Evolutionary conservation across 2,329 filamentous ascomycete species (phyloP).

Genomic region (Monosporascus cannonballus): DNA sequence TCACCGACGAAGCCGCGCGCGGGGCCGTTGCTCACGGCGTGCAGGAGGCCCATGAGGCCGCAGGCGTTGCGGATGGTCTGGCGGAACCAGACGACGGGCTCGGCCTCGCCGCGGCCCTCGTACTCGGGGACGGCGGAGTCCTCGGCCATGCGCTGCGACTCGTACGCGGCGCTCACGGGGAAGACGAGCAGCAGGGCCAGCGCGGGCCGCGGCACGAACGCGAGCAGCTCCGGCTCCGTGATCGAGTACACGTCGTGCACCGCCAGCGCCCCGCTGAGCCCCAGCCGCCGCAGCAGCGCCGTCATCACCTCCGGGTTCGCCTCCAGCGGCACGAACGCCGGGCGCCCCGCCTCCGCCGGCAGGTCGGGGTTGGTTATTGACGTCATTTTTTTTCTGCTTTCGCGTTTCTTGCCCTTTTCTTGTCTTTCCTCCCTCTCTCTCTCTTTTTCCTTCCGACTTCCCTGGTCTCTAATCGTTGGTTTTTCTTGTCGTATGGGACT

Average conservation of each 20-base stretch:
- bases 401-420: background rate
- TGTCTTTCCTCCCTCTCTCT: no score
- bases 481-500: no score
- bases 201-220: constrained; percentile 82
- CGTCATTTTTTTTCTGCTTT: constrained; percentile 7
- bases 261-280: constrained; percentile 67
- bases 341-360: constrained; percentile 22
- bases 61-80: constrained; percentile 95
- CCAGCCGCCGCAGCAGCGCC: constrained; percentile 72
- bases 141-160: constrained; percentile 67
- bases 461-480: no score
- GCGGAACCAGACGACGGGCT: constrained; percentile 87
- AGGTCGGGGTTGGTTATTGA: constrained; percentile 32
- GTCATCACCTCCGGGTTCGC: constrained; percentile 88
- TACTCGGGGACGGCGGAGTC: constrained; percentile 62
- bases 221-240: constrained; percentile 75
- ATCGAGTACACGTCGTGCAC: constrained; percentile 93
- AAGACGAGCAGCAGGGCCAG: constrained; percentile 89
- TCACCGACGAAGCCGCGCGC: constrained; percentile 56
- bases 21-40: constrained; percentile 73
- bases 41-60: constrained; percentile 81
- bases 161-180: constrained; percentile 74
- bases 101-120: constrained; percentile 55
- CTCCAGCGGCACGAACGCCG: constrained; percentile 55
- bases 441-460: no score